A percentile compares a stretch with the other conserved stretches of the same genome.
phyloP scores from a whole-genome alignment of 495 filamentous ascomycete genomes.

The Pseudotulostoma volvatum region DNA sequence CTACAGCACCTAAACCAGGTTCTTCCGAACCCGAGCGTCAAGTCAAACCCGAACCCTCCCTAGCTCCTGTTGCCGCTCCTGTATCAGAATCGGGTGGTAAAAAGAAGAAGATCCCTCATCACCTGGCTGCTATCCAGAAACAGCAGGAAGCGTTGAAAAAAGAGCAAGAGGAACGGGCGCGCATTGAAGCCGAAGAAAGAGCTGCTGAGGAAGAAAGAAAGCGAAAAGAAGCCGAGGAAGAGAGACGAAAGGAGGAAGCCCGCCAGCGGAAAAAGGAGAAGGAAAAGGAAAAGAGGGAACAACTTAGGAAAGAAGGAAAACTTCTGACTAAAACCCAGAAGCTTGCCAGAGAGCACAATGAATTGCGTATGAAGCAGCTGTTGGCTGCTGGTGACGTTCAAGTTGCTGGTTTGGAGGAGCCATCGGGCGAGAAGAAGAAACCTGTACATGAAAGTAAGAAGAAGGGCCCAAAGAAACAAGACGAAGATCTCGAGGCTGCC shows the following conservation, averaged over 20 bases:
- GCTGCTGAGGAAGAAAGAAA: slow-evolving; percentile 55
- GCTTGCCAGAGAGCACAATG: slow-evolving; percentile 66
- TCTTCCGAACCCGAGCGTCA: slow-evolving; percentile 25
- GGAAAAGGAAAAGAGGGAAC: slow-evolving; percentile 89
- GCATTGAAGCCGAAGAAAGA: slow-evolving; percentile 53
- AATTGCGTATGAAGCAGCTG: slow-evolving; percentile 88
- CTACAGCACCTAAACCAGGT: slow-evolving; percentile 36
- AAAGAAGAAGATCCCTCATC: slow-evolving; percentile 80
- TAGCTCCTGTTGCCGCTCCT: slow-evolving; percentile 21
- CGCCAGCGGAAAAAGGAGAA: slow-evolving; percentile 78
- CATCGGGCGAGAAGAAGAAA: slow-evolving; percentile 54
- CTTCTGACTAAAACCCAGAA: slow-evolving; percentile 87
- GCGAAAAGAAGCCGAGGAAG: slow-evolving; percentile 55
- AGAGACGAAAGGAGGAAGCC: slow-evolving; percentile 52
- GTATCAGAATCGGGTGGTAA: slow-evolving; percentile 48
- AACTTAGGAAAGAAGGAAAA: slow-evolving; percentile 89
- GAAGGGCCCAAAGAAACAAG: slow-evolving; percentile 55
- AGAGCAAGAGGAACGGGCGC: slow-evolving; percentile 61
- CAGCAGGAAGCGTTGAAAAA: slow-evolving; percentile 72
- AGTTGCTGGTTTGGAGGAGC: slow-evolving; percentile 54
- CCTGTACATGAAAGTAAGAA: slow-evolving; percentile 54
- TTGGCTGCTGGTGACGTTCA: slow-evolving; percentile 61
- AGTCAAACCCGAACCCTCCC: slow-evolving; percentile 26
- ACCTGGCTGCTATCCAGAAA: slow-evolving; percentile 68
- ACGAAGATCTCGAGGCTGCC: slow-evolving; percentile 53